A percentile compares a stretch with the other conserved stretches of the same genome.
These are phyloP conservation scores for Sphaerulina musiva DNA, from an alignment of 2,329 filamentous ascomycete genomes.

Conservation along the genomic window DNA sequence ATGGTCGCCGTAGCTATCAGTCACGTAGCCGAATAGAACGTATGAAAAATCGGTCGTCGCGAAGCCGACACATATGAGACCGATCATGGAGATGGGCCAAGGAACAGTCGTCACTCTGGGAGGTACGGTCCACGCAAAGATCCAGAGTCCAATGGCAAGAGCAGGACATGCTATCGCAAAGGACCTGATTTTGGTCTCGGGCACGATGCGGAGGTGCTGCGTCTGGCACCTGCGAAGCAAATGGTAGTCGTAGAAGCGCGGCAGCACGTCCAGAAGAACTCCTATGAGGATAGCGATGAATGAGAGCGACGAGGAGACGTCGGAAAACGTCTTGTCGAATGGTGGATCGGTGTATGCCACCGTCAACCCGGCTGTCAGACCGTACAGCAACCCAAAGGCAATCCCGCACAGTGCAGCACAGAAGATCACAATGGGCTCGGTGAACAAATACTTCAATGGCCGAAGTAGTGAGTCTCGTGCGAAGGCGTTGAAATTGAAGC, in stretches of 20 bases:
- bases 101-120: conserved; percentile 14
- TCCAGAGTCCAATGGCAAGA: conserved; percentile 25
- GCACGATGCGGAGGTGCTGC: conserved; percentile 39
- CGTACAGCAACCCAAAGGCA: conserved; percentile 20
- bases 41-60: conserved; percentile 22
- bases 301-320: conserved; percentile 37
- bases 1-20: conserved; percentile 54
- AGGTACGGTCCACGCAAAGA: conserved; percentile 28
- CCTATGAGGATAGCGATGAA: conserved; percentile 39
- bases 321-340: conserved; percentile 31
- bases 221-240: conserved; percentile 8
- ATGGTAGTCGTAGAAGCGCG: conserved; percentile 22
- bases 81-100: conserved; percentile 25
- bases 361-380: conserved; percentile 20
- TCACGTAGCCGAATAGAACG: conserved; percentile 50
- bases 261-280: conserved; percentile 27
- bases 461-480: conserved; percentile 37
- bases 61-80: conserved; percentile 24
- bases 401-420: conserved; percentile 30
- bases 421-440: conserved; percentile 44
- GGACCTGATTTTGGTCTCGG: conserved; percentile 36
- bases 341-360: conserved; percentile 22
- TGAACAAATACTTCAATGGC: conserved; percentile 40
- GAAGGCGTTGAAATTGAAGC: conserved; percentile 29
- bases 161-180: conserved; percentile 17